phyloP scores from a whole-genome alignment of 768 basidiomycete genomes.

The Scleroderma bovista region DNA sequence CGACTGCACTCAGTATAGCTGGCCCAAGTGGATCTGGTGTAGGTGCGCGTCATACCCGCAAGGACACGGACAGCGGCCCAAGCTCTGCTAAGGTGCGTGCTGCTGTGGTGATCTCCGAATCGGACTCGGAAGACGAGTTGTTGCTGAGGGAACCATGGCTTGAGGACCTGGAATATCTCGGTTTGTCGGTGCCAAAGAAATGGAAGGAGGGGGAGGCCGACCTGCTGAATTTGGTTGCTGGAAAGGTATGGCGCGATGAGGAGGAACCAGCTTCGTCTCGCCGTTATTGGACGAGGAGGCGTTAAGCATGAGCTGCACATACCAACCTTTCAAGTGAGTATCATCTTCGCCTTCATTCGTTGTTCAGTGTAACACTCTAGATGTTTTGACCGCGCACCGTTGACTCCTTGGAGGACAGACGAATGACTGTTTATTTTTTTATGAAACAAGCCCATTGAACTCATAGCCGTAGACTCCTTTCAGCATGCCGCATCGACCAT shows the following conservation, averaged over 20 bases:
- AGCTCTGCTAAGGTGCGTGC: constrained; percentile 10
- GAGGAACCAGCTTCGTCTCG: constrained; percentile 5
- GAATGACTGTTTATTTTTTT: not conserved
- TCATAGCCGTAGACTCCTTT: not conserved
- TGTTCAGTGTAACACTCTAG: not conserved
- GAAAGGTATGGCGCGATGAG: constrained; percentile 2
- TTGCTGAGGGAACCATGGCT: constrained; percentile 15
- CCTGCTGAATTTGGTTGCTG: constrained; percentile 26
- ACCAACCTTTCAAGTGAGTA: not conserved
- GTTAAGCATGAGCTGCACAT: constrained; percentile 2
- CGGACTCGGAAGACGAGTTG: constrained; percentile 23
- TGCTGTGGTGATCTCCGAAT: constrained; percentile 3
- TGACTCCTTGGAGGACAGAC: not conserved
- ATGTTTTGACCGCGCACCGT: not conserved
- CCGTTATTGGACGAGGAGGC: constrained; percentile 7
- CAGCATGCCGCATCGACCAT: not conserved
- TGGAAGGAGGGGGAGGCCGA: constrained; percentile 9
- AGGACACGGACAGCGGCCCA: constrained; percentile 41
- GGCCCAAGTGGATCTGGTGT: constrained; percentile 2
- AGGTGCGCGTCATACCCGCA: constrained; percentile 39
- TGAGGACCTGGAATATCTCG: constrained; percentile 20
- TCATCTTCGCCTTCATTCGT: not conserved
- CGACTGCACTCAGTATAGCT: not conserved
- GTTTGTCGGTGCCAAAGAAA: constrained; percentile 3
- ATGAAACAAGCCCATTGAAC: not conserved